phyloP scores from a whole-genome alignment of 2,329 filamentous ascomycete species.

The Cryphonectria radicalis region DNA sequence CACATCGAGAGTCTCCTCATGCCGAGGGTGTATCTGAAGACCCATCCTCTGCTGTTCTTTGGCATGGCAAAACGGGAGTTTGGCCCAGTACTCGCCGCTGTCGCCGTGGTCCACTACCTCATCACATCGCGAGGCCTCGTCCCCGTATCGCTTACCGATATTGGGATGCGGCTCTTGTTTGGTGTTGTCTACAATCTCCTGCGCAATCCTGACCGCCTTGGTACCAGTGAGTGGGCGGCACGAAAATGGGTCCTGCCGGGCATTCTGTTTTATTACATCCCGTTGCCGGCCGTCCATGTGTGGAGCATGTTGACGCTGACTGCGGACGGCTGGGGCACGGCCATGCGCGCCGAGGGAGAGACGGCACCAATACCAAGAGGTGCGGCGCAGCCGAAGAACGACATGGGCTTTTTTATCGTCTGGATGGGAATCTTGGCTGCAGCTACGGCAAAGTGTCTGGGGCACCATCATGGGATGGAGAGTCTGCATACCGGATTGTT shows the following conservation, averaged over 20 bases:
- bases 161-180: slow-evolving; percentile 35
- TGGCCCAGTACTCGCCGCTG: slow-evolving; percentile 37
- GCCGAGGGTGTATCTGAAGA: slow-evolving; percentile 40
- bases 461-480: neutral
- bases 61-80: slow-evolving; percentile 40
- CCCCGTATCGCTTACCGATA: slow-evolving; percentile 36
- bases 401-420: slow-evolving; percentile 38
- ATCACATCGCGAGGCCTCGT: slow-evolving; percentile 34
- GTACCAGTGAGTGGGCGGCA: slow-evolving; percentile 19
- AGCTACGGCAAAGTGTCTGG: slow-evolving; percentile 26
- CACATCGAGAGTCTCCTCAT: slow-evolving; percentile 43
- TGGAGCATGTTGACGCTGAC: slow-evolving; percentile 42
- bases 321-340: slow-evolving; percentile 42
- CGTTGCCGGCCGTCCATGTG: slow-evolving; percentile 40
- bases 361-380: slow-evolving; percentile 31
- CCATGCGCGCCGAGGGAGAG: slow-evolving; percentile 40
- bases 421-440: slow-evolving; percentile 39
- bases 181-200: slow-evolving; percentile 38
- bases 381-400: slow-evolving; percentile 33
- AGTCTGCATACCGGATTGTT: slow-evolving; percentile 9
- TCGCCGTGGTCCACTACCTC: slow-evolving; percentile 37
- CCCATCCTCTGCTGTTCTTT: slow-evolving; percentile 41
- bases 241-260: slow-evolving; percentile 35
- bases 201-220: slow-evolving; percentile 36
- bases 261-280: slow-evolving; percentile 41